These are phyloP conservation scores for Hippophae tibetana DNA, from an alignment of 306 rosid species.

Conservation along the genomic window DNA sequence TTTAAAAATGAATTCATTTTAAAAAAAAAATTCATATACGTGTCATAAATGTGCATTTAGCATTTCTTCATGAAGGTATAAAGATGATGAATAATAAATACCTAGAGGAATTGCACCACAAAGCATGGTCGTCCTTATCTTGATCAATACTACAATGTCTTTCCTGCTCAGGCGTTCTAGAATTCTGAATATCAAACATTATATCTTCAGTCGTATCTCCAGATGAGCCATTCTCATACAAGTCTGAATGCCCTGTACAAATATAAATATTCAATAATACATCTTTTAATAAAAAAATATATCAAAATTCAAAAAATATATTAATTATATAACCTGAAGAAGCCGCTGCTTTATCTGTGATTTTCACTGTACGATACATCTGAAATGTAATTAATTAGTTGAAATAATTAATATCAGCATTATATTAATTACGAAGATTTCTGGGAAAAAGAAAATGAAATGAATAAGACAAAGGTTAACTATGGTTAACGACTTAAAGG, in stretches of 20 bases:
- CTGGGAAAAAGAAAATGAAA: too few species aligned
- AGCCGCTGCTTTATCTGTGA: conserved; percentile 82
- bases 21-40: too few species aligned
- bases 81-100: conserved; percentile 19
- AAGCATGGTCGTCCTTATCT: conserved; percentile 48
- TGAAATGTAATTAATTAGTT: conserved; percentile 15
- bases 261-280: not conserved
- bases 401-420: too few species aligned
- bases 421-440: too few species aligned
- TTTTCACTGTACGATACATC: conserved; percentile 98
- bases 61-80: too few species aligned
- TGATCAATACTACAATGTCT: conserved; percentile 41
- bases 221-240: conserved; percentile 77
- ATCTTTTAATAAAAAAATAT: not conserved
- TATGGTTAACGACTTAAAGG: conserved; percentile 30
- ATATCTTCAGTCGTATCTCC: conserved; percentile 80
- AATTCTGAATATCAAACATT: conserved; percentile 55
- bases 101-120: conserved; percentile 95
- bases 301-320: not conserved
- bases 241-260: conserved; percentile 55
- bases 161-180: conserved; percentile 40
- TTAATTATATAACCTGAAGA: conserved; percentile 50
- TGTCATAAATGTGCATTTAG: too few species aligned
- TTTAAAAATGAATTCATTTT: too few species aligned
- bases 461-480: conserved; percentile 27